Evolutionary conservation across 73 alveolate genomes (phyloP), one percentile per base, ranked within the genome.

Genomic region (Tetrahymena malaccensis): DNA sequence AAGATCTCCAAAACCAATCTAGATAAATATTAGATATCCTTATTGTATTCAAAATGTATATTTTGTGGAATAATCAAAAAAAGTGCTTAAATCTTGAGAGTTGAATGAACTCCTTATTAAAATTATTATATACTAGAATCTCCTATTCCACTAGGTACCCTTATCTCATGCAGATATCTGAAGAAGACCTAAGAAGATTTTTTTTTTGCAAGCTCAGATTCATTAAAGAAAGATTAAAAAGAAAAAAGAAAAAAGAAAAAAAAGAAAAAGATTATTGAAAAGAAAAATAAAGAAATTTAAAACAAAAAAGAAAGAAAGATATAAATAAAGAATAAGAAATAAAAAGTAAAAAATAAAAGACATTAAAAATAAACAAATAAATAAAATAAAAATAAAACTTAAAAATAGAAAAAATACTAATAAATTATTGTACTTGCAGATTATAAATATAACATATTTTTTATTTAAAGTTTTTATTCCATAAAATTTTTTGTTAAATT

Each of bases 101-200:
- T 70, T 70, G 89, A 70, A 70, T 70, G 89, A 70, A n/a, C 89
- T 70, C 89, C 89, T 70, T 70, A 70, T 70, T 7, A n/a, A 70
- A 56, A 19, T 13, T 50, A 70, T 22, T 70, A 70, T 70, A 70
- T 70, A 70, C 89, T 70, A 70, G 37, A 70, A 70, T 70, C 89
- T 70, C 89, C 89, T 70, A 70, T 70, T 70, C 89, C 89, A n/a
- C 37, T 70, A 70, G 89, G 89, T 70, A 70, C 89, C 89, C 89
- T 70, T 33, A 70, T 70, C 89, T 31, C 40, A 0, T 27, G 89
- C 89, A 31, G 37, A 70, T 70, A 27, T 25, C 34, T 27, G 89
- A 70, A 25, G 89, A 70, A 70, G 89, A 70, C 89, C 89, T 70
- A 70, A 1, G 89, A 56, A 22, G n/a, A 70, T 70, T 22, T 70